Evolutionary conservation across 345 rosid genomes (phyloP), one percentile per base, ranked within the genome.

Genomic region (Eucalyptus camaldulensis): DNA sequence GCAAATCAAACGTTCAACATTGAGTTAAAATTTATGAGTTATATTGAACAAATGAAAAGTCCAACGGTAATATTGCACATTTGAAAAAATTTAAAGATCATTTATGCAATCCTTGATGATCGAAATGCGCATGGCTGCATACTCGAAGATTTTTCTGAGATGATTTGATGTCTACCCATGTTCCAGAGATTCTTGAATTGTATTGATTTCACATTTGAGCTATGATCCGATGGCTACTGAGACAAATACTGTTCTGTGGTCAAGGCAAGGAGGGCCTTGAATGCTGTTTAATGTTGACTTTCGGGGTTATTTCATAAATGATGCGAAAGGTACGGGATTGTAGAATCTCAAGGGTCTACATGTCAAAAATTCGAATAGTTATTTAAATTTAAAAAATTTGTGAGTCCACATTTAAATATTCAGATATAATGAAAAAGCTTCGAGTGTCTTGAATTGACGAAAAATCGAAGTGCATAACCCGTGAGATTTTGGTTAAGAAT

Each of bases 41-140:
- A 0, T 3, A 14, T 0, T 4, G 10, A n/a, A 65, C 2, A 65
- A 65, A 29, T n/a, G 3, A n/a, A 65, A 65, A 9, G 33, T 60
- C 2, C 1, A 12, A 27, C 7, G 0, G 0, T 3, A 27, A 27
- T 4, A 27, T 60, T 12, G 2, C 31, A 60, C n/a, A 60, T 27
- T 12, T 12, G 69, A 27, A 11, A 58, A 25, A 25, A 3, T 58
- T 58, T 4, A 11, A 10, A 7, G 8, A 29, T 65, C 40, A 14
- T 21, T 21, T 76, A 4, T 3, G 0, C 14, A 40, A 21, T 76
- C 27, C 47, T 25, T 37, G 43, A 21, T 10, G 22, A 3, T 40
- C 3, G 47, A 76, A 76, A 76, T 6, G 5, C 12, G 2, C 29
- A 13, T 12, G 14, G 27, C 3, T 6, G 8, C 47, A 10, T 37